Evolutionary conservation across 805 yeast genomes (phyloP).

Genomic region (Pichia cephalocereana): DNA sequence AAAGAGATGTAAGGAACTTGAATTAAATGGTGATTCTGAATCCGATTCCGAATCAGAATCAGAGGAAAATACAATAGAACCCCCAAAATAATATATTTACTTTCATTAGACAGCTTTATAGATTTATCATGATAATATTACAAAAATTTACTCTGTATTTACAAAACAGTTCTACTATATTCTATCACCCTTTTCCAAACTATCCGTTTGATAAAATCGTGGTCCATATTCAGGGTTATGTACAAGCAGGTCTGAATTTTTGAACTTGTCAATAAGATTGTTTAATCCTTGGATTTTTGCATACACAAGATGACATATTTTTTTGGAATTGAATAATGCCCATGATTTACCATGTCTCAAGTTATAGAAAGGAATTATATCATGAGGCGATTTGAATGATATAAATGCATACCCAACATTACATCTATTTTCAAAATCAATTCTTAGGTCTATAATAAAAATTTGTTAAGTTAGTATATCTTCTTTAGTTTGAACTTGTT

Average conservation of each 20-base stretch:
- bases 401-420: conserved; percentile 51
- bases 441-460: conserved; percentile 30
- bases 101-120: not conserved
- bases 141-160: too few species aligned
- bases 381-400: conserved; percentile 35
- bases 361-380: conserved; percentile 36
- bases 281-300: conserved; percentile 44
- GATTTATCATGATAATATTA: not conserved
- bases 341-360: conserved; percentile 40
- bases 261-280: conserved; percentile 37
- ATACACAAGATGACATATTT: conserved; percentile 41
- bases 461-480: conserved; percentile 4
- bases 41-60: not conserved
- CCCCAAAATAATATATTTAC: not conserved
- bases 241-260: conserved; percentile 41
- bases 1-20: conserved; percentile 33
- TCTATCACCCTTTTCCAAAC: too few species aligned
- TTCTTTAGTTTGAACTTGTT: too few species aligned
- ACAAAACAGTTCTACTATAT: conserved; percentile 8
- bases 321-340: conserved; percentile 38
- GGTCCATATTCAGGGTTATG: conserved; percentile 38
- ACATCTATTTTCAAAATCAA: conserved; percentile 43
- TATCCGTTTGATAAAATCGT: conserved; percentile 31
- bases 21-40: conserved; percentile 1
- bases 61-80: not conserved